Evolutionary conservation across 306 rosid species (phyloP), one percentile per base, ranked within the genome.

Genomic region (Citrullus amarus): DNA sequence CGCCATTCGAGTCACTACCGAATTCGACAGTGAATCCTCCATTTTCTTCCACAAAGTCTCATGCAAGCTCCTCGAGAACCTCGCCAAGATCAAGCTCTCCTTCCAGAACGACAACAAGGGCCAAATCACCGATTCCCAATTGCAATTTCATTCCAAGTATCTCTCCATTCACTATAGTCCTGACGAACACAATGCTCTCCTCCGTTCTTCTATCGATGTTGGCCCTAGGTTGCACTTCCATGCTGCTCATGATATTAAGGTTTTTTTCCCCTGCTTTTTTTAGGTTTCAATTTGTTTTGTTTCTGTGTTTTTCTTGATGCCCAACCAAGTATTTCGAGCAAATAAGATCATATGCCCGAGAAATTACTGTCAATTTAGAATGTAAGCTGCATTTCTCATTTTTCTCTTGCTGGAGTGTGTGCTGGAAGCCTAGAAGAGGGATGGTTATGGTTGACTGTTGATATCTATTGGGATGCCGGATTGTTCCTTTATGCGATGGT

Each of bases 1-100:
- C 0, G 41, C 86, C 72, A 22, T 92, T 16, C 86, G 97, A 68
- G 78, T 95, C 9, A 91, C 96, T 36, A 82, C 93, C 5, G 93
- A 95, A 87, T 95, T 92, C 82, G 99, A 95, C 63, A 95, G 99
- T 79, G 99, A 95, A 58, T 82, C 87, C 75, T 80, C 90, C 72
- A 3, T 82, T 41, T 91, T 92, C 89, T 88, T 86, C 84, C 88
- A 95, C 82, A 95, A 88, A 79, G 65, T 91, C 50, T 95, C 99
- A 18, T 95, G 97, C 82, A 95, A 95, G 88, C 77, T 92, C 39
- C 83, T 92, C 46, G 89, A 88, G 63, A 83, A 87, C 67, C 84
- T 92, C 10, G 99, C 96, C 75, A 95, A 95, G 85, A 80, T 95
- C 44, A 95, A 90, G 88, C 38, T 91, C 58, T 84, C 90, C 6